A percentile compares a stretch with the other conserved stretches of the same genome.
Conservation (phyloP, 441 rosid species). For the Lepidium campestre region DNA sequence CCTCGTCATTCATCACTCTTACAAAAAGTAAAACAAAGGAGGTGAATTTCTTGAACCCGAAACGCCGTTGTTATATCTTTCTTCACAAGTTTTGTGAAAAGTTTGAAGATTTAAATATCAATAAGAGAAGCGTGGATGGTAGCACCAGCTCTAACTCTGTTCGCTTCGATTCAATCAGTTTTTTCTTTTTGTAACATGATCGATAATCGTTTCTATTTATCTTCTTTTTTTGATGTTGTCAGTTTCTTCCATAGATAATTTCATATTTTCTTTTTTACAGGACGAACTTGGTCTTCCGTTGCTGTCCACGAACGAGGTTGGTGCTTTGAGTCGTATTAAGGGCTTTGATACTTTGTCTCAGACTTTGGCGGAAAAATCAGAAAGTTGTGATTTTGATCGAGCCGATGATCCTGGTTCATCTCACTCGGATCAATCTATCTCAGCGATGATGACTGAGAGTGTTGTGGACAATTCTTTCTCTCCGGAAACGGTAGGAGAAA, state of each 20-base stretch:
- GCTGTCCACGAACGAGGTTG: conserved; percentile 24
- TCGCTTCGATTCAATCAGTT: conserved; percentile 29
- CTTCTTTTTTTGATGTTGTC: neutral
- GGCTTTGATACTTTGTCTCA: conserved; percentile 32
- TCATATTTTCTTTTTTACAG: neutral
- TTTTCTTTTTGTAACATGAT: neutral
- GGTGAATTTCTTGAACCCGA: neutral
- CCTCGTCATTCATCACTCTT: neutral
- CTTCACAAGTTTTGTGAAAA: neutral
- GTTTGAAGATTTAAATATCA: neutral
- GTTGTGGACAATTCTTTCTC: neutral
- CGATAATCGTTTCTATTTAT: neutral
- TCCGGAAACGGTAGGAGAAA: neutral
- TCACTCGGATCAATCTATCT: neutral
- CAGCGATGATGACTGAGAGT: neutral
- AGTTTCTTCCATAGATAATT: no score
- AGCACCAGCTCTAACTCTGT: conserved; percentile 24
- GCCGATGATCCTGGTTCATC: neutral
- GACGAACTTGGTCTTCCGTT: neutral
- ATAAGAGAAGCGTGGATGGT: conserved; percentile 18
- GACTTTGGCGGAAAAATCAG: conserved; percentile 4
- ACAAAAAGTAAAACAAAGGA: neutral
- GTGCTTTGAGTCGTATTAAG: conserved; percentile 36
- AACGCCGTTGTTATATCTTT: neutral
- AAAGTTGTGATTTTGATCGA: neutral